These are phyloP conservation scores for Crucihimalaya himalaica DNA, from an alignment of 345 rosid species.

Conservation along the genomic window DNA sequence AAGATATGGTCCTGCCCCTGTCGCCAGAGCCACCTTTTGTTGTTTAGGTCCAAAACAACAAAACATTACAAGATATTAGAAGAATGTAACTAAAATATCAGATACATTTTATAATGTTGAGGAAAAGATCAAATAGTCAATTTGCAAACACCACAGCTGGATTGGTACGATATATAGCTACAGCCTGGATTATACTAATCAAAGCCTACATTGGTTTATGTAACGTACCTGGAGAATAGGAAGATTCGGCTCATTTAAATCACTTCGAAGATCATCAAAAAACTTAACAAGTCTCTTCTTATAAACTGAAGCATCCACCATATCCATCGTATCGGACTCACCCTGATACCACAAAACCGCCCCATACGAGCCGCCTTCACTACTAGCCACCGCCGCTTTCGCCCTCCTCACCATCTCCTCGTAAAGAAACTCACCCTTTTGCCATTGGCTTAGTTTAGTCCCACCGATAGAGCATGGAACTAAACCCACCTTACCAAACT, in stretches of 20 bases:
- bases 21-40: conserved; percentile 69
- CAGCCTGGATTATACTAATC: conserved; percentile 30
- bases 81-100: not conserved
- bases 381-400: conserved; percentile 32
- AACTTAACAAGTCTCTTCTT: conserved; percentile 53
- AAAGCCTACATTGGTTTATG: not conserved
- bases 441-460: conserved; percentile 71
- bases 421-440: conserved; percentile 58
- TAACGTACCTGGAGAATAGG: conserved; percentile 66
- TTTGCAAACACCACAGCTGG: conserved; percentile 15
- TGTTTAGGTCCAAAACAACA: conserved; percentile 10
- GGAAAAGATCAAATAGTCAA: not conserved
- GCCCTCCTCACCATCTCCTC: conserved; percentile 57
- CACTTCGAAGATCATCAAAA: conserved; percentile 58
- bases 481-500: conserved; percentile 53
- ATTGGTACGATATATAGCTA: conserved; percentile 2
- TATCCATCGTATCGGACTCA: conserved; percentile 58
- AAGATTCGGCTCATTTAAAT: conserved; percentile 62
- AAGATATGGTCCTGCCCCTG: conserved; percentile 57
- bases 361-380: conserved; percentile 47
- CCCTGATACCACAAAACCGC: conserved; percentile 91
- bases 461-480: conserved; percentile 92
- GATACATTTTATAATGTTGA: not conserved
- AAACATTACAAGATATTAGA: conserved; percentile 8
- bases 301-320: conserved; percentile 56